Evolutionary conservation across 2,329 filamentous ascomycete genomes (phyloP).

Genomic region (Ophiostoma perfectum): DNA sequence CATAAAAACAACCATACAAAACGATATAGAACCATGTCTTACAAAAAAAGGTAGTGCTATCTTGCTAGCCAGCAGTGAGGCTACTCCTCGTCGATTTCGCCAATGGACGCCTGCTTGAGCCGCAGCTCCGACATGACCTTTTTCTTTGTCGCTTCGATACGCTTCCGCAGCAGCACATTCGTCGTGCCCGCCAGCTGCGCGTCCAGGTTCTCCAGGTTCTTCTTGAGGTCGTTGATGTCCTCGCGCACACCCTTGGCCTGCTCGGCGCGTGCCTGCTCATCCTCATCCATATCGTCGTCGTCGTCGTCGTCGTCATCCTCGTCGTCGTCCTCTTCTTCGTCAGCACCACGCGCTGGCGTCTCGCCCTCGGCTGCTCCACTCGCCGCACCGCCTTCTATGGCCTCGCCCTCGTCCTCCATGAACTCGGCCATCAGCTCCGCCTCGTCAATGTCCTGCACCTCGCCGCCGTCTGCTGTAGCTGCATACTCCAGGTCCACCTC

Average conservation of each 20-base stretch:
- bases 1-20: not conserved
- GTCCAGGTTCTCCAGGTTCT: constrained; percentile 44
- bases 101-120: constrained; percentile 36
- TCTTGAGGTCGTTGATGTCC: constrained; percentile 47
- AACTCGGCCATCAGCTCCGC: constrained; percentile 36
- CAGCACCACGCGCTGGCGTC: constrained; percentile 40
- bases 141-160: constrained; percentile 47
- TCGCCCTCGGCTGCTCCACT: constrained; percentile 38
- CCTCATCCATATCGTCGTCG: constrained; percentile 51
- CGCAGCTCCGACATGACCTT: constrained; percentile 39
- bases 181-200: constrained; percentile 40
- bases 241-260: constrained; percentile 51
- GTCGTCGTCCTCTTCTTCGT: constrained; percentile 40
- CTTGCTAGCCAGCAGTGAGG: too few relatives aligned
- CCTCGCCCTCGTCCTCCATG: constrained; percentile 49
- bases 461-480: constrained; percentile 27
- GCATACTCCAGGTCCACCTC: constrained; percentile 54
- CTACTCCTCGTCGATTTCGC: constrained; percentile 34
- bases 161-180: constrained; percentile 46
- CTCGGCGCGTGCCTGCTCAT: constrained; percentile 45
- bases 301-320: constrained; percentile 48
- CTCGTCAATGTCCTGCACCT: constrained; percentile 31
- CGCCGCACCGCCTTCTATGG: constrained; percentile 33
- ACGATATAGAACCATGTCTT: not conserved
- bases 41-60: too few relatives aligned